Evolutionary conservation across 2,329 filamentous ascomycete genomes (phyloP), one percentile per base, ranked within the genome.

Genomic region (Aureobasidium vineae): DNA sequence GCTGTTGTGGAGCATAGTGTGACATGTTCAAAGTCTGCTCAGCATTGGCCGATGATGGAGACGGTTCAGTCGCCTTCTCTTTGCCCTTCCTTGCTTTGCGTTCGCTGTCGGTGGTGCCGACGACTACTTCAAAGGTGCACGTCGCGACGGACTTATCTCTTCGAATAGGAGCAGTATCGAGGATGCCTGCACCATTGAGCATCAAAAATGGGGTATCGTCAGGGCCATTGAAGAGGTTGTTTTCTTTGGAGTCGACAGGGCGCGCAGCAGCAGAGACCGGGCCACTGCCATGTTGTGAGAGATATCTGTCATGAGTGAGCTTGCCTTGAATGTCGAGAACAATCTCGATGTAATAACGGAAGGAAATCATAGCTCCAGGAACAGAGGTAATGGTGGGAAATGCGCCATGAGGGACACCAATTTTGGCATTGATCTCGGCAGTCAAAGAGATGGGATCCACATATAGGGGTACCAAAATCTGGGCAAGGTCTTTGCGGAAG

Each of bases 401-500:
- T 0, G 88, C 88, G 73, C 97, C 91, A 69, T 96, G 92, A 0
- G 95, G 95, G 2, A 98, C 86, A 71, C 91, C 88, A 19, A 99
- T 86, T 3, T 90, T 90, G 4, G 92, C 90, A 19, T 89, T 95
- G 49, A 98, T 86, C 53, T 89, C 89, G 1, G 92, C 88, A 23
- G 88, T 89, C 70, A 97, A 82, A 0, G 88, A 92, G 31, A 77
- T 80, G 0, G 93, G 94, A 73, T 98, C 90, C 64, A 98, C 88
- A 65, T 97, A 91, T 53, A 99, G 82, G 5, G 95, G 93, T 23
- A 90, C 89, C 66, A 96, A 92, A 1, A 90, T 89, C 76, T 99
- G 95, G 5, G 91, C 89, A 3, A 99, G 81, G 75, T 99, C 95
- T 76, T 98, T 98, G 64, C 95, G 89, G 75, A 97, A 98, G n/a